Evolutionary conservation across 495 filamentous ascomycete genomes (phyloP).

Genomic region (Aspergillus bridgeri): DNA sequence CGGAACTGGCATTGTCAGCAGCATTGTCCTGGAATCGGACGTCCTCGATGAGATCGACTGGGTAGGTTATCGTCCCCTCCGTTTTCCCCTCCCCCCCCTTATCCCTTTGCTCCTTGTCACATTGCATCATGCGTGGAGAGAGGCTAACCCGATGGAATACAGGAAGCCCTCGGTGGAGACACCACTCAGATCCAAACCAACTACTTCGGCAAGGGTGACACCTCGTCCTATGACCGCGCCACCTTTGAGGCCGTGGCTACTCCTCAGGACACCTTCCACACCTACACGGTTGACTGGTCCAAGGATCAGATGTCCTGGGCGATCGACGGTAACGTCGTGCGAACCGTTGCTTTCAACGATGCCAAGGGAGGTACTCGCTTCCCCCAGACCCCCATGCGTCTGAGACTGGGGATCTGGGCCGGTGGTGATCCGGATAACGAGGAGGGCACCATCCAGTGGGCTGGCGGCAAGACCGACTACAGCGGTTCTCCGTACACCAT

Average conservation of each 20-base stretch:
- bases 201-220: conserved; percentile 92
- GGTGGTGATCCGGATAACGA: conserved; percentile 71
- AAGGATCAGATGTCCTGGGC: conserved; percentile 68
- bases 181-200: conserved; percentile 74
- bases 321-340: conserved; percentile 69
- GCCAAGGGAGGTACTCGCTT: conserved; percentile 67
- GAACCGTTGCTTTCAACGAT: conserved; percentile 59
- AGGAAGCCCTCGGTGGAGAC: conserved; percentile 58
- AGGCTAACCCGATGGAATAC: conserved; percentile 5
- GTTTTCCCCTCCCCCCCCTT: background rate
- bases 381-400: conserved; percentile 85
- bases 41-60: conserved; percentile 95
- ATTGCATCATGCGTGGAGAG: background rate
- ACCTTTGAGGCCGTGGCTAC: conserved; percentile 51
- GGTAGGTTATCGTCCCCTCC: conserved; percentile 47
- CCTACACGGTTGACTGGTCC: conserved; percentile 85
- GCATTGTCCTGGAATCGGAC: conserved; percentile 82
- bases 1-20: conserved; percentile 74
- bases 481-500: conserved; percentile 64
- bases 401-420: conserved; percentile 80
- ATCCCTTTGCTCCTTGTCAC: background rate
- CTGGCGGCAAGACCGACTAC: conserved; percentile 70
- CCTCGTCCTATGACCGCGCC: conserved; percentile 72
- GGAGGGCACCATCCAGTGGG: conserved; percentile 61
- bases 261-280: conserved; percentile 70